Evolutionary conservation across 495 filamentous ascomycete genomes (phyloP).

Genomic region (Aspergillus incahuasiensis): DNA sequence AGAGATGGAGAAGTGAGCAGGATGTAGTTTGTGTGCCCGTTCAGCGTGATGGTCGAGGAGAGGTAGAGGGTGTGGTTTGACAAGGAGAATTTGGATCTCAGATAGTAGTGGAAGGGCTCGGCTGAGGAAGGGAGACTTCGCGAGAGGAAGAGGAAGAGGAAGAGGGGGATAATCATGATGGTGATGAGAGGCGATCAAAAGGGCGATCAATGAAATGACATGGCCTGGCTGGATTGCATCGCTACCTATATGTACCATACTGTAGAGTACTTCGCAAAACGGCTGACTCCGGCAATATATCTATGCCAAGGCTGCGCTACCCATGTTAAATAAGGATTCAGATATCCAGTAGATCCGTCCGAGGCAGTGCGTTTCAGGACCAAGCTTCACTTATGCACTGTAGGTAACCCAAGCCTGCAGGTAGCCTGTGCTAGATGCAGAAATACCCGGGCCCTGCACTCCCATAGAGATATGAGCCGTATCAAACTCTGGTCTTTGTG

Average conservation of each 20-base stretch:
- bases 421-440: neutral
- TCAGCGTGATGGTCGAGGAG: constrained; percentile 6
- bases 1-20: constrained; percentile 3
- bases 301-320: too few relatives aligned
- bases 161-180: neutral
- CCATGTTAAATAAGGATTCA: neutral
- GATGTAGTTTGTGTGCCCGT: constrained; percentile 10
- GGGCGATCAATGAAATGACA: too few relatives aligned
- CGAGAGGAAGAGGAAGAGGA: neutral
- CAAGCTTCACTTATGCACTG: neutral
- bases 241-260: too few relatives aligned
- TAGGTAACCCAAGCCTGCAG: neutral
- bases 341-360: neutral
- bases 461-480: neutral
- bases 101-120: neutral
- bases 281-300: neutral
- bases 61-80: neutral
- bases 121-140: neutral
- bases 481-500: too few relatives aligned
- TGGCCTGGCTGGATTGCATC: too few relatives aligned
- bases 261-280: too few relatives aligned
- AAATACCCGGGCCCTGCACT: neutral
- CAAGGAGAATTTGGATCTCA: neutral
- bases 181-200: too few relatives aligned
- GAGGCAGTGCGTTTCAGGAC: neutral